phyloP scores from a whole-genome alignment of 2,329 filamentous ascomycete genomes.

The Sphaerulina musiva region DNA sequence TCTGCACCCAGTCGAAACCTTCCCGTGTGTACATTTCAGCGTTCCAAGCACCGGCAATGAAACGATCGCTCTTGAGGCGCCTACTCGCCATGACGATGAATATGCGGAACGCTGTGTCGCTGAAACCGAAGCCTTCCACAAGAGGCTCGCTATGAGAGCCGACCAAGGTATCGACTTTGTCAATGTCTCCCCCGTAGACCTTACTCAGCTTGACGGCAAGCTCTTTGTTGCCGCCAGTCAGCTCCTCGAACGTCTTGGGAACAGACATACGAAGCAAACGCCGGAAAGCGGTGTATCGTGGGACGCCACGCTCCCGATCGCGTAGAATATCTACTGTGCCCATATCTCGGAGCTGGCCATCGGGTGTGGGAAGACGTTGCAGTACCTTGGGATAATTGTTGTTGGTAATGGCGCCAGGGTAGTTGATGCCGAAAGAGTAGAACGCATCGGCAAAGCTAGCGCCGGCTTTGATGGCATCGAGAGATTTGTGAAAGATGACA shows the following conservation, averaged over 20 bases:
- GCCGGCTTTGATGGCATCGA: constrained; percentile 29
- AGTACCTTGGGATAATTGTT: constrained; percentile 40
- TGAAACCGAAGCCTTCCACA: constrained; percentile 44
- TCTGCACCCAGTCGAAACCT: constrained; percentile 42
- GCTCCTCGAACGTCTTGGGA: constrained; percentile 36
- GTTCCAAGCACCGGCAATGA: constrained; percentile 41
- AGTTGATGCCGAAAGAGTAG: constrained; percentile 46
- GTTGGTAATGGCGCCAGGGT: constrained; percentile 42
- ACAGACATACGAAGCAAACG: constrained; percentile 38
- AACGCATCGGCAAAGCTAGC: constrained; percentile 36
- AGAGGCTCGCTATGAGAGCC: constrained; percentile 41
- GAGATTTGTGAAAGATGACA: constrained; percentile 34
- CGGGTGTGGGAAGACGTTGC: constrained; percentile 38
- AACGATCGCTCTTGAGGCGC: constrained; percentile 42
- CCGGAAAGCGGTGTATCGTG: constrained; percentile 43
- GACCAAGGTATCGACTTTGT: constrained; percentile 40
- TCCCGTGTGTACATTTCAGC: constrained; percentile 38
- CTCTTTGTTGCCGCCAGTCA: constrained; percentile 36
- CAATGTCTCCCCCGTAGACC: constrained; percentile 40
- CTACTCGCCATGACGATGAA: constrained; percentile 44
- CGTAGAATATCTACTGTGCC: constrained; percentile 45
- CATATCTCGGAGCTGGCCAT: constrained; percentile 40
- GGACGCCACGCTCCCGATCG: constrained; percentile 44
- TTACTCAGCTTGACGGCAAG: constrained; percentile 36
- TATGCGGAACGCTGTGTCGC: constrained; percentile 44